Conservation (phyloP, 2,329 filamentous ascomycete genomes). For the Pestalotiopsis sp. region DNA sequence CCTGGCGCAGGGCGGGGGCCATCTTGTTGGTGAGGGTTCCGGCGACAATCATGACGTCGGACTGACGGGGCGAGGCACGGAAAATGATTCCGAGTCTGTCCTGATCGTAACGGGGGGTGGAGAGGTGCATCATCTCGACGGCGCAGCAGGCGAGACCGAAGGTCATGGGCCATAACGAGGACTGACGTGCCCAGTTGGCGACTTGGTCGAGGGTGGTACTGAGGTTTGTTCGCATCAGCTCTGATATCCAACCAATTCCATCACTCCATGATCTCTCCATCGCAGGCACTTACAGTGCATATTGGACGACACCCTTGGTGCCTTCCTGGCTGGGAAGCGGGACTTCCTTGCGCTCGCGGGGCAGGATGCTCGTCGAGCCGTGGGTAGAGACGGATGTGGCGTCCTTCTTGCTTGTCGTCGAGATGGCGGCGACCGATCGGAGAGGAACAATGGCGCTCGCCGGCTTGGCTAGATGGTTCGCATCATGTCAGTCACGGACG, state of each 20-base stretch:
- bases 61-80: conserved; percentile 83
- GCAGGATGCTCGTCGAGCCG: conserved; percentile 56
- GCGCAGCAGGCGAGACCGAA: conserved; percentile 89
- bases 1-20: conserved; percentile 85
- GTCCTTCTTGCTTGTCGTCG: conserved; percentile 65
- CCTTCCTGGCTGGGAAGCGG: conserved; percentile 76
- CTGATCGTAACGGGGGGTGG: conserved; percentile 86
- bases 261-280: background rate
- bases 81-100: conserved; percentile 90
- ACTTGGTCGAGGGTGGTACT: conserved; percentile 80
- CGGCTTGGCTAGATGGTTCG: conserved; percentile 61
- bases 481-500: conserved; percentile 5
- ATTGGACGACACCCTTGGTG: conserved; percentile 81
- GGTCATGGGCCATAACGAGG: conserved; percentile 86
- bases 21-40: conserved; percentile 96
- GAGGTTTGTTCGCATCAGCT: conserved; percentile 17
- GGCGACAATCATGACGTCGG: conserved; percentile 92
- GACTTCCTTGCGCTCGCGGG: conserved; percentile 68
- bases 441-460: conserved; percentile 66
- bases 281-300: conserved; percentile 71
- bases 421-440: conserved; percentile 65
- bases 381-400: conserved; percentile 60
- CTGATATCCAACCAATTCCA: background rate
- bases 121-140: conserved; percentile 92
- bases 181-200: conserved; percentile 82